Base-by-base conservation (phyloP, 768 basidiomycete genomes). In the Lepiota brunneoincarnata region DNA sequence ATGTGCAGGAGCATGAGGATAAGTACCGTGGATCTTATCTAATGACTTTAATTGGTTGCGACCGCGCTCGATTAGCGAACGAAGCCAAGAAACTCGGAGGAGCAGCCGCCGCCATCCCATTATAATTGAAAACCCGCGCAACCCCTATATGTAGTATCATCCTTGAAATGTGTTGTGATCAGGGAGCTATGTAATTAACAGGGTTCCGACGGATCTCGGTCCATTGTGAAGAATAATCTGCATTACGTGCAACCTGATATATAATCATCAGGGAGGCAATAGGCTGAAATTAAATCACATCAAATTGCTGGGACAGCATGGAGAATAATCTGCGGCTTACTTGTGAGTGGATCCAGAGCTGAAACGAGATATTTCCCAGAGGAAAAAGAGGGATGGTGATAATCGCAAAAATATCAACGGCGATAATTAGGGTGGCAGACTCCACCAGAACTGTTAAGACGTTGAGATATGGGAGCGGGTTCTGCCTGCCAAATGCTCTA, bases 401-500 rank as follows among this genome's bases (percentile, higher is more conserved):
- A 20, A 41, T 34, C 2, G 31, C 40, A 11, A 42, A 41, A 6
- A 31, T 15, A 41, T 49, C 49, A 11, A 41, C 24, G 15, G 42
- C 17, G 10, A 34, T n/a, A 21, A 51, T 31, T 3, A 43, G 28
- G 4, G 40, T 6, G 9, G 50, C 50, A 1, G 40, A 51, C 35
- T 51, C 41, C 6, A 51, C 39, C n/a, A 45, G 31, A n/a, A 28
- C 9, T 15, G n/a, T 45, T 11, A 45, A 26, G 4, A 43, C 17
- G 9, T 20, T 43, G 23, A 24, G 24, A 15, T 26, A 23, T 45
- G 43, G 42, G 6, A 43, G 20, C 36, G 42, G 24, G 20, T 52
- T 43, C 15, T 44, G 37, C 35, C 48, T 48, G 1, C 59, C 59
- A 15, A 60, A 50, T 2, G 49, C 54, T 34, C 40, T 39, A 1